phyloP scores from a whole-genome alignment of 108 stramenopile genomes.

The Seminavis robusta region DNA sequence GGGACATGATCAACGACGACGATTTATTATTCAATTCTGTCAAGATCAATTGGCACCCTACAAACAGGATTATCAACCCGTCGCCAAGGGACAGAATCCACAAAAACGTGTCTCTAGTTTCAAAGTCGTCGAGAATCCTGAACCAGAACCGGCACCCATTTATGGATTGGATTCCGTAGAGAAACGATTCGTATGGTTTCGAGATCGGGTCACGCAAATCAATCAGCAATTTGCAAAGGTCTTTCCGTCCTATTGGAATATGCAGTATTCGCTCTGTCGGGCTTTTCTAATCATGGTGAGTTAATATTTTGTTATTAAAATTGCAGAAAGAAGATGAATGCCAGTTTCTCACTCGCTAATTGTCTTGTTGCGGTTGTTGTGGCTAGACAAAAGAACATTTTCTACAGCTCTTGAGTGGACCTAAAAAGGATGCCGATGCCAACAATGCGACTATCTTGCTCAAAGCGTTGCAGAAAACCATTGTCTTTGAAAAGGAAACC shows the following conservation, averaged over 20 bases:
- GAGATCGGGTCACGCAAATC: constrained; percentile 47
- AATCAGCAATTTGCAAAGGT: constrained; percentile 80
- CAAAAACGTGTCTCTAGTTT: constrained; percentile 54
- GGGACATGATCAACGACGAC: constrained; percentile 61
- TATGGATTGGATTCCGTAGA: constrained; percentile 83
- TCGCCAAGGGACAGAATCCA: constrained; percentile 11
- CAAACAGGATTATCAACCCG: constrained; percentile 58
- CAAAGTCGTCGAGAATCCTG: constrained; percentile 29
- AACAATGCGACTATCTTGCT: constrained; percentile 87
- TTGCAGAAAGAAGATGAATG: not conserved
- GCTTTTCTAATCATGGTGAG: constrained; percentile 62
- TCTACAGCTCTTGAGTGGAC: constrained; percentile 37
- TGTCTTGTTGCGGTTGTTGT: not conserved
- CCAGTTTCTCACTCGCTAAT: not conserved
- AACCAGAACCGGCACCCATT: constrained; percentile 12
- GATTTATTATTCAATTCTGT: constrained; percentile 80
- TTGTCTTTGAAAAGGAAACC: constrained; percentile 97
- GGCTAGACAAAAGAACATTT: constrained; percentile 42
- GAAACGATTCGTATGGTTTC: constrained; percentile 93
- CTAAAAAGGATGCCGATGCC: constrained; percentile 50
- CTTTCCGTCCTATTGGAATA: constrained; percentile 92
- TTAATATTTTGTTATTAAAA: not conserved
- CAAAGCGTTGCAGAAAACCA: constrained; percentile 92
- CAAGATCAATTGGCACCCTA: constrained; percentile 86
- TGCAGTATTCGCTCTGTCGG: constrained; percentile 76